phyloP scores from a whole-genome alignment of 139 green algal species.

The Coelastrella sp. region DNA sequence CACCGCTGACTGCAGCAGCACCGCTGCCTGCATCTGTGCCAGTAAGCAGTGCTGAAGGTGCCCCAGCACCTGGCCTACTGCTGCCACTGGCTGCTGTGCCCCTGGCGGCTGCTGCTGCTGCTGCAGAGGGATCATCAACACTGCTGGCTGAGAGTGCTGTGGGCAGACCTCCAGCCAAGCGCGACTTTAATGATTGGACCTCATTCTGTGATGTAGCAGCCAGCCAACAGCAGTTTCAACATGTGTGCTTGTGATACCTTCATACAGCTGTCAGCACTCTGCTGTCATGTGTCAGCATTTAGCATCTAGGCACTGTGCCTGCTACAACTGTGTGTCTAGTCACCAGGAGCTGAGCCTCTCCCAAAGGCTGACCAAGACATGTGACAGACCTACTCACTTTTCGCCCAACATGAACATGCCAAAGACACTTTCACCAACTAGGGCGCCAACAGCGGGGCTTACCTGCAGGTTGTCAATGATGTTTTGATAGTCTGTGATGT shows the following conservation, averaged over 20 bases:
- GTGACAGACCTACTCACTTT: not conserved
- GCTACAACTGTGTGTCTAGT: too few relatives aligned
- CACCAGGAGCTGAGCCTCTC: too few relatives aligned
- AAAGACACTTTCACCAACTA: not conserved
- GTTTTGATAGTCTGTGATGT: slow-evolving; percentile 84
- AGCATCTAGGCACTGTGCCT: too few relatives aligned
- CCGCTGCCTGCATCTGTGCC: not conserved
- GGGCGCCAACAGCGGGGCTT: too few relatives aligned
- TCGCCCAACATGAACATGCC: not conserved
- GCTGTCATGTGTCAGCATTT: too few relatives aligned
- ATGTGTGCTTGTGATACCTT: too few relatives aligned
- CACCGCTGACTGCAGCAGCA: not conserved
- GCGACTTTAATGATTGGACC: slow-evolving; percentile 61
- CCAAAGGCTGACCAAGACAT: too few relatives aligned
- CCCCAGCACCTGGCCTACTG: not conserved
- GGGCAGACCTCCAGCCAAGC: slow-evolving; percentile 37
- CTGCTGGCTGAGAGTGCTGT: not conserved
- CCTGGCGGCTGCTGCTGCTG: not conserved
- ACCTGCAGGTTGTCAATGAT: slow-evolving; percentile 88
- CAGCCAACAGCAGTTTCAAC: too few relatives aligned
- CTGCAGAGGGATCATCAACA: not conserved
- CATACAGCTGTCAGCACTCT: too few relatives aligned
- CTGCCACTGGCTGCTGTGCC: not conserved
- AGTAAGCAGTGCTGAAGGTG: not conserved
- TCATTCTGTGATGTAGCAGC: slow-evolving; percentile 51